Evolutionary conservation across 176 grass and related monocot species (phyloP), one percentile per base, ranked within the genome.

Genomic region (Pontederia crassipes): DNA sequence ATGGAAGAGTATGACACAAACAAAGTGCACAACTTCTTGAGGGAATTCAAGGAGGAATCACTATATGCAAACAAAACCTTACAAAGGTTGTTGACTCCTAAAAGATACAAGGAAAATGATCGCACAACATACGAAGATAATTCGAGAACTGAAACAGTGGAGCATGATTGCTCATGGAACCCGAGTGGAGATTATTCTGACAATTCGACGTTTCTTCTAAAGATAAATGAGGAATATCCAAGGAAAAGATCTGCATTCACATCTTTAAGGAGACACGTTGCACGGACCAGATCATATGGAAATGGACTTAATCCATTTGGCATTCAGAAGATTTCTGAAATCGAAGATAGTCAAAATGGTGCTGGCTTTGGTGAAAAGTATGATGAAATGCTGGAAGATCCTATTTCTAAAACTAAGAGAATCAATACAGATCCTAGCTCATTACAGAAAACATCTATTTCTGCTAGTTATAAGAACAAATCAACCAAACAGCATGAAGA

Each of bases 1-100:
- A 28, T 11, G 8, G 47, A 63, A 56, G 50, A 55, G 35, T 66
- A 12, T 16, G 58, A 66, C 10, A 55, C 57, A 50, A 35, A 58
- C 50, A 76, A 72, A 64, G 48, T 67, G 61, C 66, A 61, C 2
- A 52, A 61, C 3, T 57, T 62, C 17, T 62, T 60, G 40, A 72
- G 57, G 17, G 46, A 68, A 53, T 54, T 62, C 52, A 58, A 64
- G 52, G 59, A 27, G 24, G 65, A 67, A 16, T 20, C 49, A 67
- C 14, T 13, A 29, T 48, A 54, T 14, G 24, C 12, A 45, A 52
- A 52, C n/a, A 52, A 4, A 10, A 63, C 28, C 62, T 46, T 52
- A 62, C n/a, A 55, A 3, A 49, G 54, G 61, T 48, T 35, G 4
- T 11, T 15, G 4, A 8, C 45, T 9, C 8, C 9, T 2, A 49